These are phyloP conservation scores for Candida nanaspora DNA, from an alignment of 805 yeast species.

Conservation along the genomic window DNA sequence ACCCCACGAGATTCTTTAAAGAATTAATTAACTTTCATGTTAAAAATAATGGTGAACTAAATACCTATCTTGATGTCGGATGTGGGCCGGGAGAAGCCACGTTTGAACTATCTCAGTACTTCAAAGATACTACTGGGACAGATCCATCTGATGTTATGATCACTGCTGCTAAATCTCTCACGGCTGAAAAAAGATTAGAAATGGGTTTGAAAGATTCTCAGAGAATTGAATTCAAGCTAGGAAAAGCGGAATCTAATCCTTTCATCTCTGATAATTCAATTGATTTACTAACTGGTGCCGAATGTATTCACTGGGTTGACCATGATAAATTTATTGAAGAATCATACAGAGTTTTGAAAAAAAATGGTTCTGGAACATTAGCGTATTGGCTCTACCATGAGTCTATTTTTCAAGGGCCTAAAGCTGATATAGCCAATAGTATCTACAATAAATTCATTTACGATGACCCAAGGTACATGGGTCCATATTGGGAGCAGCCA, in stretches of 20 bases:
- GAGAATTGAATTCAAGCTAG: constrained; percentile 14
- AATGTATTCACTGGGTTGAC: constrained; percentile 76
- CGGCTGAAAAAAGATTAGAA: constrained; percentile 8
- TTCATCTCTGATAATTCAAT: constrained; percentile 26
- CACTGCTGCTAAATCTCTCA: constrained; percentile 28
- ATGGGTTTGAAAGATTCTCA: constrained; percentile 10
- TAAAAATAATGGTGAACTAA: constrained; percentile 12
- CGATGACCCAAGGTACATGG: constrained; percentile 38
- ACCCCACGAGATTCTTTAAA: constrained; percentile 46
- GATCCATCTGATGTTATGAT: constrained; percentile 45
- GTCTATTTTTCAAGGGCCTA: constrained; percentile 36
- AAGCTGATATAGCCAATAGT: constrained; percentile 45
- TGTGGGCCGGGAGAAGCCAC: constrained; percentile 51
- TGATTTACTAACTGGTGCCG: constrained; percentile 68
- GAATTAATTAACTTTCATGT: constrained; percentile 30
- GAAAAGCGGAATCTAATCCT: constrained; percentile 21
- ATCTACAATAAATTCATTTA: constrained; percentile 37
- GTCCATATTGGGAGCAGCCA: constrained; percentile 82
- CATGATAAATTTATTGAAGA: constrained; percentile 39
- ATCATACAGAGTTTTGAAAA: constrained; percentile 39
- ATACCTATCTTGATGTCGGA: constrained; percentile 52
- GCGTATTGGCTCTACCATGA: constrained; percentile 76
- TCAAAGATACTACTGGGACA: constrained; percentile 30
- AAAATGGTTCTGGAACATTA: constrained; percentile 40
- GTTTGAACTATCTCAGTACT: constrained; percentile 32